Percentiles rank a stretch among this genome's conserved stretches.
phyloP scores from a whole-genome alignment of 176 grass and related monocot genomes.

The Triticum timopheevii region DNA sequence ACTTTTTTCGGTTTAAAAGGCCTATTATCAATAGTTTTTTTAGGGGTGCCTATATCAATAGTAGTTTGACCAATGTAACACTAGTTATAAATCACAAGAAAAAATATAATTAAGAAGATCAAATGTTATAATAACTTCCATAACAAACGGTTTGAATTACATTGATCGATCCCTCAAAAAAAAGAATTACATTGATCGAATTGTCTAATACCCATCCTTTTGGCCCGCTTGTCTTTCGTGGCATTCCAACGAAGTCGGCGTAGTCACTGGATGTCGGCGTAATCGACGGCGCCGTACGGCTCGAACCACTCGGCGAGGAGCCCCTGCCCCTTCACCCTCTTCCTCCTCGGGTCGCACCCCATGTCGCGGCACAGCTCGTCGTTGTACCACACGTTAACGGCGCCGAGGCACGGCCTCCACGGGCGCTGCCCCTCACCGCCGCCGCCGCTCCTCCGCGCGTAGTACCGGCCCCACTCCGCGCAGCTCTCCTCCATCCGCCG shows the following conservation, averaged over 20 bases:
- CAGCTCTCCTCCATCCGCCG: slow-evolving; percentile 52
- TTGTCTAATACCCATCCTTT: no score
- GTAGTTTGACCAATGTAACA: no score
- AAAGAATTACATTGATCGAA: no score
- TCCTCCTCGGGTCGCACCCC: slow-evolving; percentile 61
- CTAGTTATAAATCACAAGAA: no score
- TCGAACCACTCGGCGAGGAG: slow-evolving; percentile 68
- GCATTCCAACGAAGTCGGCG: background rate
- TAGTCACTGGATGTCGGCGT: slow-evolving; percentile 41
- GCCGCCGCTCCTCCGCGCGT: slow-evolving; percentile 31
- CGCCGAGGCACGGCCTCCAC: slow-evolving; percentile 39
- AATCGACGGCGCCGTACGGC: slow-evolving; percentile 51
- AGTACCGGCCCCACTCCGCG: slow-evolving; percentile 53
- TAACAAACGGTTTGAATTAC: no score
- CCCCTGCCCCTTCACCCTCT: slow-evolving; percentile 27
- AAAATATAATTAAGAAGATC: no score
- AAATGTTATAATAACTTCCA: no score
- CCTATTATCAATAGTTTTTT: no score
- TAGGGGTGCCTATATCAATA: no score
- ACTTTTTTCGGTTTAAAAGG: no score
- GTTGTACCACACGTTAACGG: slow-evolving; percentile 61
- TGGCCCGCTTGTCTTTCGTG: no score
- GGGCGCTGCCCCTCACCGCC: background rate
- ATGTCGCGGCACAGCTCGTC: slow-evolving; percentile 74
- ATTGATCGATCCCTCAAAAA: no score